Evolutionary conservation across 805 yeast species (phyloP).

Genomic region (Candida boidinii): DNA sequence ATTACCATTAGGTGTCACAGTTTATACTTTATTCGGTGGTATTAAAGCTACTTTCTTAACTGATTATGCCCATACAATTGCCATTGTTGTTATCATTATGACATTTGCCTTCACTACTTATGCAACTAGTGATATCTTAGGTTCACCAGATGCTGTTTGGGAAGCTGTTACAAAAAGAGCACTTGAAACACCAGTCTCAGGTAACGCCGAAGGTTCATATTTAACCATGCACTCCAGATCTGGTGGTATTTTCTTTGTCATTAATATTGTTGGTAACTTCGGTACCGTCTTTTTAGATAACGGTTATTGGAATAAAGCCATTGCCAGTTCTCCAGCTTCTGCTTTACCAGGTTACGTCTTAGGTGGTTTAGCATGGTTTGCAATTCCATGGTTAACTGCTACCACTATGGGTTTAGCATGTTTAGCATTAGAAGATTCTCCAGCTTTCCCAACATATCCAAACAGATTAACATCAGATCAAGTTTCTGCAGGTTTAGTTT

Average conservation of each 20-base stretch:
- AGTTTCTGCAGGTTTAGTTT: slow-evolving; percentile 72
- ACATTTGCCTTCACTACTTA: slow-evolving; percentile 75
- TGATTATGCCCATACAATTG: slow-evolving; percentile 75
- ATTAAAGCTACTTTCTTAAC: slow-evolving; percentile 75
- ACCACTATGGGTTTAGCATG: slow-evolving; percentile 86
- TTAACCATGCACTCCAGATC: slow-evolving; percentile 79
- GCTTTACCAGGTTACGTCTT: slow-evolving; percentile 81
- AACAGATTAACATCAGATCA: slow-evolving; percentile 54
- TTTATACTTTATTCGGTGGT: slow-evolving; percentile 76
- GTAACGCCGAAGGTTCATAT: slow-evolving; percentile 81
- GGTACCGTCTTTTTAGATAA: slow-evolving; percentile 84
- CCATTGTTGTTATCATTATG: slow-evolving; percentile 67
- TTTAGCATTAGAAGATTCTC: slow-evolving; percentile 58
- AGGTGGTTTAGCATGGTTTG: slow-evolving; percentile 90
- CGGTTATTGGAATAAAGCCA: slow-evolving; percentile 86
- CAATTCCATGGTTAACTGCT: slow-evolving; percentile 76
- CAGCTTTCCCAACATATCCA: slow-evolving; percentile 78
- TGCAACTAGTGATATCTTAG: slow-evolving; percentile 61
- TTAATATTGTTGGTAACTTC: slow-evolving; percentile 82
- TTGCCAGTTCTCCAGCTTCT: slow-evolving; percentile 76
- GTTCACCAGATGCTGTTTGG: slow-evolving; percentile 78
- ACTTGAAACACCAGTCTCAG: slow-evolving; percentile 52
- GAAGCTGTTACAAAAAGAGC: slow-evolving; percentile 61
- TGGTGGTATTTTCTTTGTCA: slow-evolving; percentile 86
- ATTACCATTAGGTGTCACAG: slow-evolving; percentile 71